phyloP scores from a whole-genome alignment of 495 filamentous ascomycete genomes.

The Neurospora intermedia region DNA sequence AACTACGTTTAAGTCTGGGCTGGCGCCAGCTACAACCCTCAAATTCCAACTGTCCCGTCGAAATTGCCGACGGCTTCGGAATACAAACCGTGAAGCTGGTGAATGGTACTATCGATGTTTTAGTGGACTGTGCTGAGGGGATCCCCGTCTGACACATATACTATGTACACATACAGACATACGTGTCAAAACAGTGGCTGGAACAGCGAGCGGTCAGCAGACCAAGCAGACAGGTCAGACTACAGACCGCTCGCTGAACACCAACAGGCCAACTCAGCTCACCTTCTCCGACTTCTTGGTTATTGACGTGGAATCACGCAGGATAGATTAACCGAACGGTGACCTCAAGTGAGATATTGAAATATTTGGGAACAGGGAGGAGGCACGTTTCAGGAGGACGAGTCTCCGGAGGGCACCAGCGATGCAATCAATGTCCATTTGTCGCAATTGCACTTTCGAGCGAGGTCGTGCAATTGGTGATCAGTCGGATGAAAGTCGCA shows the following conservation, averaged over 20 bases:
- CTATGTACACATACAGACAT: background rate
- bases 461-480: background rate
- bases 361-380: background rate
- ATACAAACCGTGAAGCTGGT: background rate
- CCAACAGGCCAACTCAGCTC: background rate
- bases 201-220: background rate
- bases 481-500: background rate
- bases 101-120: background rate
- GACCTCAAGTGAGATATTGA: background rate
- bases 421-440: background rate
- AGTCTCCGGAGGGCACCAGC: background rate
- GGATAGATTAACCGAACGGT: background rate
- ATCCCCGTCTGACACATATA: background rate
- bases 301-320: background rate
- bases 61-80: background rate
- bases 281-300: background rate
- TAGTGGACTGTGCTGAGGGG: background rate
- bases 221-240: background rate
- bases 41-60: background rate
- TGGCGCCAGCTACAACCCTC: background rate
- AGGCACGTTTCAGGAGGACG: background rate
- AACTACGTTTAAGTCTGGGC: background rate
- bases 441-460: background rate
- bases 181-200: background rate
- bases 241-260: background rate